phyloP scores from a whole-genome alignment of 495 filamentous ascomycete genomes.

The Daldinia childiae region DNA sequence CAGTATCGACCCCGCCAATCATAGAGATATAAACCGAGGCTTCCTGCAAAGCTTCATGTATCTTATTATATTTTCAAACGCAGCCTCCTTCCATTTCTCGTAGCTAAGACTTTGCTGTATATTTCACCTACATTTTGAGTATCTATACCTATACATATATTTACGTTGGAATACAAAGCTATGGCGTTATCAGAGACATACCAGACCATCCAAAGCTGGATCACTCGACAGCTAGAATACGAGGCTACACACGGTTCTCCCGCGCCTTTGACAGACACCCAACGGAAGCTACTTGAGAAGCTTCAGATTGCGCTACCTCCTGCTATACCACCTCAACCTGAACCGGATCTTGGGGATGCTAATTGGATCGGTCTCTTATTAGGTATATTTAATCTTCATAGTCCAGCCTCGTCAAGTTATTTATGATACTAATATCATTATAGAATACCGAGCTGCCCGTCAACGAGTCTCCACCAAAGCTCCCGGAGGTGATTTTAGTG shows the following conservation, averaged over 20 bases:
- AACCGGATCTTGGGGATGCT: slow-evolving; percentile 40
- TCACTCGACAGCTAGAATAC: slow-evolving; percentile 45
- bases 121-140: neutral
- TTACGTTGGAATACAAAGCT: neutral
- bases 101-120: neutral
- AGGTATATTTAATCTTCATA: slow-evolving; percentile 36
- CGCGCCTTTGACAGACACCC: slow-evolving; percentile 43
- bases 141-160: neutral
- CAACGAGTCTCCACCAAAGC: slow-evolving; percentile 11
- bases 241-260: slow-evolving; percentile 34
- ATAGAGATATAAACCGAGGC: neutral
- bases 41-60: neutral
- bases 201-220: slow-evolving; percentile 49
- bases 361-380: slow-evolving; percentile 54
- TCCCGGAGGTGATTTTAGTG: slow-evolving; percentile 20
- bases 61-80: neutral
- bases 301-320: slow-evolving; percentile 43
- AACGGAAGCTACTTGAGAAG: slow-evolving; percentile 45
- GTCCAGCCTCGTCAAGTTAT: neutral
- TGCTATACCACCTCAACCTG: slow-evolving; percentile 9
- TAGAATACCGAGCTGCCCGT: slow-evolving; percentile 38
- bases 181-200: slow-evolving; percentile 41
- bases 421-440: slow-evolving; percentile 13
- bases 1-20: slow-evolving; percentile 3
- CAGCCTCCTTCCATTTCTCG: neutral